Evolutionary conservation across 768 basidiomycete genomes (phyloP).

Genomic region (Mycena indigotica): DNA sequence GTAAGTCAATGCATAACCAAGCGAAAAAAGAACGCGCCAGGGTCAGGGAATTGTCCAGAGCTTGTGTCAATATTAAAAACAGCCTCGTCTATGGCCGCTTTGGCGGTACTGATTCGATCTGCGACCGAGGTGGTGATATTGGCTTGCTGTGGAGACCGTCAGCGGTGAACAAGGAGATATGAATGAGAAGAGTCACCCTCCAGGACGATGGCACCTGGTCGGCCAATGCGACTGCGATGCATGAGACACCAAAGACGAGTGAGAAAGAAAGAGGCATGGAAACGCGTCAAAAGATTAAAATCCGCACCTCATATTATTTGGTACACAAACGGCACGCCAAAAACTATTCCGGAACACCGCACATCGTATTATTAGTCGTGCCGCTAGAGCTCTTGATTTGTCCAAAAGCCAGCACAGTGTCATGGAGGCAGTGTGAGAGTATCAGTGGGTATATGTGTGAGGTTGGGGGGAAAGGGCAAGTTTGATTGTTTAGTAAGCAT

Average conservation of each 20-base stretch:
- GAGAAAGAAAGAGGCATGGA: not conserved
- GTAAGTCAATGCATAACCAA: not conserved
- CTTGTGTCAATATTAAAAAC: not conserved
- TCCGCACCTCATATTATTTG: not conserved
- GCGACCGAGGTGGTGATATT: slow-evolving; percentile 7
- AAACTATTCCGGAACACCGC: not conserved
- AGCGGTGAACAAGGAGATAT: not conserved
- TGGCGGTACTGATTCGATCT: slow-evolving; percentile 8
- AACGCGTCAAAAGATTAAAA: not conserved
- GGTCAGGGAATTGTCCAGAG: slow-evolving; percentile 1
- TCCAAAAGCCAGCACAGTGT: no score
- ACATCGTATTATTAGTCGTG: no score
- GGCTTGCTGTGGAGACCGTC: slow-evolving; percentile 7
- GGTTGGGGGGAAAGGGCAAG: no score
- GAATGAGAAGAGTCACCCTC: not conserved
- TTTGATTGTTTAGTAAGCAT: no score
- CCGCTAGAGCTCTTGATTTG: no score
- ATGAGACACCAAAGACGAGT: not conserved
- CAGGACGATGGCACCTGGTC: not conserved
- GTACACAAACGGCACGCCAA: not conserved
- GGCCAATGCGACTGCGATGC: not conserved
- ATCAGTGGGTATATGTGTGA: no score
- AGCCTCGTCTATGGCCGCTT: slow-evolving; percentile 11
- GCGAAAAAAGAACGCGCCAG: not conserved
- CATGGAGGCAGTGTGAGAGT: no score